Conservation (phyloP, 2,329 filamentous ascomycete species). For the Boeremia exigua region DNA sequence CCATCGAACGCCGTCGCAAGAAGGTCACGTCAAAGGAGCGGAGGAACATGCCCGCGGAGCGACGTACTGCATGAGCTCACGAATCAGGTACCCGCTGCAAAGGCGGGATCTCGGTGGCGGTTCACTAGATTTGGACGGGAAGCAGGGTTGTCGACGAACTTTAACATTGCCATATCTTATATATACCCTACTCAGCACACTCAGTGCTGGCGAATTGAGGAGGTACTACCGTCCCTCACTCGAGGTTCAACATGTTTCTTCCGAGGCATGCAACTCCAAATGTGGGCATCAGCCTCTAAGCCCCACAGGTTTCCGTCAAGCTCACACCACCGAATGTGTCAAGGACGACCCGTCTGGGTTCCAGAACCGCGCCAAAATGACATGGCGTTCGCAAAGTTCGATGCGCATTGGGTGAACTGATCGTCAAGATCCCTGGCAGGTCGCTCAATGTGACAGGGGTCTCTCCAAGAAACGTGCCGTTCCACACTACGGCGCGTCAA, state of each 20-base stretch:
- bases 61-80: slow-evolving; percentile 36
- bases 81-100: slow-evolving; percentile 24
- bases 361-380: slow-evolving; percentile 21
- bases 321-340: slow-evolving; percentile 13
- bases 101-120: slow-evolving; percentile 3
- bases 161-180: slow-evolving; percentile 7
- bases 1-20: slow-evolving; percentile 86
- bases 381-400: slow-evolving; percentile 21
- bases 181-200: slow-evolving; percentile 12
- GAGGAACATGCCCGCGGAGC: slow-evolving; percentile 60
- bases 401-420: slow-evolving; percentile 38
- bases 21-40: slow-evolving; percentile 87
- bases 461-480: slow-evolving; percentile 31
- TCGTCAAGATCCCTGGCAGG: slow-evolving; percentile 35
- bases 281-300: not conserved
- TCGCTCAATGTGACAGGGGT: slow-evolving; percentile 34
- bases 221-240: not conserved
- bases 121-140: slow-evolving; percentile 1
- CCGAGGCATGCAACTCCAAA: not conserved
- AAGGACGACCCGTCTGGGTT: slow-evolving; percentile 5
- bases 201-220: slow-evolving; percentile 3
- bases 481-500: slow-evolving; percentile 32
- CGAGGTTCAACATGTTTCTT: slow-evolving; percentile 1
- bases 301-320: slow-evolving; percentile 16
- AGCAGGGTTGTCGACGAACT: slow-evolving; percentile 11